Conservation (phyloP, 2,329 filamentous ascomycete species). For the Alternaria viburni region DNA sequence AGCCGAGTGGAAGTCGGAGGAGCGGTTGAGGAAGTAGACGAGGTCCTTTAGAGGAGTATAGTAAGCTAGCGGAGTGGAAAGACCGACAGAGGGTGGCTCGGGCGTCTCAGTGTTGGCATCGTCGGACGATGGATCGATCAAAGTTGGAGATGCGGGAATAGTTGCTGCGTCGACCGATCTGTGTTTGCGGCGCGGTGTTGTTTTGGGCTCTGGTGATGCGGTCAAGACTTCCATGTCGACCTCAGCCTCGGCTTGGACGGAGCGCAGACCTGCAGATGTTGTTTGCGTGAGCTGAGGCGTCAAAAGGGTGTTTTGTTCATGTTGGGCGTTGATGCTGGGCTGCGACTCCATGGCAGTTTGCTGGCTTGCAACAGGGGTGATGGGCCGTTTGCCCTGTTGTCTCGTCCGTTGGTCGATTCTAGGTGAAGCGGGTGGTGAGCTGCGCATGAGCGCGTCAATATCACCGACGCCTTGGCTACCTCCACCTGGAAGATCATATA, state of each 20-base stretch:
- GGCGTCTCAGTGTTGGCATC: constrained; percentile 15
- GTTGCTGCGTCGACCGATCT: constrained; percentile 15
- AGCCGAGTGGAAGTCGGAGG: constrained; percentile 42
- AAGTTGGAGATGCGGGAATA: constrained; percentile 4
- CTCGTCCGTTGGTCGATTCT: constrained; percentile 16
- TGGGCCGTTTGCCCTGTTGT: constrained; percentile 21
- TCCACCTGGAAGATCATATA: constrained; percentile 17
- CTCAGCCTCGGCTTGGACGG: constrained; percentile 27
- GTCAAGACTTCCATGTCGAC: constrained; percentile 9
- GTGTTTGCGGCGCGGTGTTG: constrained; percentile 1
- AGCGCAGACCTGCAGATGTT: constrained; percentile 25
- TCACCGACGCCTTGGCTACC: constrained; percentile 7
- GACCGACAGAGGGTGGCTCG: constrained; percentile 41
- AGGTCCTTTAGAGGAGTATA: constrained; percentile 54
- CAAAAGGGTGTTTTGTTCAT: constrained; percentile 36
- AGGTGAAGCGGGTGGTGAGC: constrained; percentile 14
- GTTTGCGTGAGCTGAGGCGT: constrained; percentile 49
- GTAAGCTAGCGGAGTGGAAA: constrained; percentile 52
- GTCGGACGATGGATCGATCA: constrained; percentile 19
- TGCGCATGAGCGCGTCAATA: constrained; percentile 9
- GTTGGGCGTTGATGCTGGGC: constrained; percentile 10
- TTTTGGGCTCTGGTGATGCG: not conserved
- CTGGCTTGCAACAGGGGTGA: constrained; percentile 41
- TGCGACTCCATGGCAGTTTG: constrained; percentile 32
- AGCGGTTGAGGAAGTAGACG: constrained; percentile 49